Conservation (phyloP, 2,329 filamentous ascomycete species). For the Claviceps capensis region DNA sequence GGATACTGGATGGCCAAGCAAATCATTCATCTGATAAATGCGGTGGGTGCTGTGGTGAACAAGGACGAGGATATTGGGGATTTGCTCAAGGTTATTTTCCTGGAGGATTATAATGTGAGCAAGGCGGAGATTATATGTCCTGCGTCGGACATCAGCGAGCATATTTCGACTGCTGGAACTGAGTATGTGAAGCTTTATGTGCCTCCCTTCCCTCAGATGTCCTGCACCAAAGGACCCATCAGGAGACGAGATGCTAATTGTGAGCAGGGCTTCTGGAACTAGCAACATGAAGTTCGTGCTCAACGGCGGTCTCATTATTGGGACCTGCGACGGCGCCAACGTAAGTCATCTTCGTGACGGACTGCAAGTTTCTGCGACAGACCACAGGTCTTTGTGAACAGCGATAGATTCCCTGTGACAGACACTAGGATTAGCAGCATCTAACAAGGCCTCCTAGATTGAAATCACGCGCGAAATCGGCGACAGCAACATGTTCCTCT, state of each 20-base stretch:
- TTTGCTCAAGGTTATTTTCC: slow-evolving; percentile 88
- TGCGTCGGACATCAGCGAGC: slow-evolving; percentile 91
- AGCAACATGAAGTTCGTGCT: slow-evolving; percentile 99
- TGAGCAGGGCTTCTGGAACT: slow-evolving; percentile 53
- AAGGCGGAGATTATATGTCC: slow-evolving; percentile 96
- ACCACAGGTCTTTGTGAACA: neutral
- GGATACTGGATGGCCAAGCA: slow-evolving; percentile 99
- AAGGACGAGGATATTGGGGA: slow-evolving; percentile 86
- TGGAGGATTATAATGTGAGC: slow-evolving; percentile 98
- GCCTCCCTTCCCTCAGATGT: neutral
- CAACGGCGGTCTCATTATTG: slow-evolving; percentile 93
- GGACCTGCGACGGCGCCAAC: slow-evolving; percentile 94
- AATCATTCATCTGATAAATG: slow-evolving; percentile 92
- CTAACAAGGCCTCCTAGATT: slow-evolving; percentile 36
- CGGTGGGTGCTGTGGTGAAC: slow-evolving; percentile 81
- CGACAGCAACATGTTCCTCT: slow-evolving; percentile 96
- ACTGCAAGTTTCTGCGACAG: neutral
- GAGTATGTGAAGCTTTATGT: slow-evolving; percentile 39
- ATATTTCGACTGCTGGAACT: slow-evolving; percentile 95
- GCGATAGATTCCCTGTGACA: too few relatives aligned
- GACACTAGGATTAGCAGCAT: neutral
- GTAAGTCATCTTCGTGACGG: slow-evolving; percentile 38
- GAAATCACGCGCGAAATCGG: slow-evolving; percentile 96
- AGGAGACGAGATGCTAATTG: slow-evolving; percentile 1
- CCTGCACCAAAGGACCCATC: too few relatives aligned